Evolutionary conservation across 768 basidiomycete genomes (phyloP).

Genomic region (Russula sp.): DNA sequence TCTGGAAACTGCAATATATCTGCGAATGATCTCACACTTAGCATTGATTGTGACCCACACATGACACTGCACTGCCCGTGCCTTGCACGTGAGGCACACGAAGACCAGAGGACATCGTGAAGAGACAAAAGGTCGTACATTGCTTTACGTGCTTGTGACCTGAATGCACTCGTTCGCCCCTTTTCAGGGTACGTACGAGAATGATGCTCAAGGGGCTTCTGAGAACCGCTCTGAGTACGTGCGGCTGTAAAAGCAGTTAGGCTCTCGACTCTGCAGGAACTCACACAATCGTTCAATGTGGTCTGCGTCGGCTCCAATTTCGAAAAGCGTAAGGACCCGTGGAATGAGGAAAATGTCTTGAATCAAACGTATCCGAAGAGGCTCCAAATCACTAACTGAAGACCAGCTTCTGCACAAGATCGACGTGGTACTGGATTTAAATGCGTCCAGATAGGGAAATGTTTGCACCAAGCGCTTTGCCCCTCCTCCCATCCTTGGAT

Average conservation of each 20-base stretch:
- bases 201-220: not conserved
- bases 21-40: not conserved
- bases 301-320: not conserved
- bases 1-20: not conserved
- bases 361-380: not conserved
- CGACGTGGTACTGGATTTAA: not conserved
- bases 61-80: not conserved
- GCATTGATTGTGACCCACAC: too few species aligned
- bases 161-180: too few species aligned
- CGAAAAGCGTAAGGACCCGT: not conserved
- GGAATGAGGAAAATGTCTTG: too few species aligned
- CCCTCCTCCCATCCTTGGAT: slow-evolving; percentile 41
- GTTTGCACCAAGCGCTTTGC: slow-evolving; percentile 3
- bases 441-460: not conserved
- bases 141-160: not conserved
- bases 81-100: not conserved
- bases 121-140: not conserved
- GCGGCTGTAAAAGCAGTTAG: not conserved
- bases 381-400: not conserved
- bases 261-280: not conserved
- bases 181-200: not conserved
- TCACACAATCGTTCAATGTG: not conserved
- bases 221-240: not conserved
- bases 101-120: not conserved
- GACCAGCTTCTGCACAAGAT: not conserved